Percentiles rank a stretch among this genome's conserved stretches.
Evolutionary conservation across 2,329 filamentous ascomycete species (phyloP).

Genomic region (Cercospora sp.): DNA sequence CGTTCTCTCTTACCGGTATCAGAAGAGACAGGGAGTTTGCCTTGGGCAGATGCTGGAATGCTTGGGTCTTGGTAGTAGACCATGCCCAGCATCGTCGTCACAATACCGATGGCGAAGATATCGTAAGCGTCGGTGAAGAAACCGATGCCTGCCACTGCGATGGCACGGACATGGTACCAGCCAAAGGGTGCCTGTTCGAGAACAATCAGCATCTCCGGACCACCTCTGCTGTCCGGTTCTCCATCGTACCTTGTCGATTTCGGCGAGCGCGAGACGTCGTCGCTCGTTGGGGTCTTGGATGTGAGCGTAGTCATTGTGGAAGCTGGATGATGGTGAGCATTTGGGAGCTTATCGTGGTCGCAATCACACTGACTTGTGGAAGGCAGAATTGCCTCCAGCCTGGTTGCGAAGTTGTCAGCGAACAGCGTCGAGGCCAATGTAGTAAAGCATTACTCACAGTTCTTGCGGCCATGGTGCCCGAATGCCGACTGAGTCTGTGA

Average conservation of each 20-base stretch:
- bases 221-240: no score
- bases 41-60: conserved; percentile 35
- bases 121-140: conserved; percentile 85
- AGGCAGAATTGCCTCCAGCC: conserved; percentile 66
- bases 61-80: conserved; percentile 62
- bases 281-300: conserved; percentile 73
- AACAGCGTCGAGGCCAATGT: neutral
- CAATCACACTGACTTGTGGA: conserved; percentile 57
- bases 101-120: conserved; percentile 74
- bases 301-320: conserved; percentile 69
- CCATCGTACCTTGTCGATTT: conserved; percentile 64
- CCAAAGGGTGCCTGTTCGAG: conserved; percentile 64
- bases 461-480: neutral
- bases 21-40: conserved; percentile 62
- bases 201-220: neutral
- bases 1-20: conserved; percentile 57
- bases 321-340: conserved; percentile 42
- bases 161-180: conserved; percentile 79
- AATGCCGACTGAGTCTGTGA: neutral
- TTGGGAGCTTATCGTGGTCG: neutral
- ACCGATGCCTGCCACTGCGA: conserved; percentile 76
- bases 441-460: neutral
- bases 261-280: conserved; percentile 73
- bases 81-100: conserved; percentile 74
- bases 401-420: neutral